phyloP scores from a whole-genome alignment of 73 alveolate species.

The Paramecium sonneborni region DNA sequence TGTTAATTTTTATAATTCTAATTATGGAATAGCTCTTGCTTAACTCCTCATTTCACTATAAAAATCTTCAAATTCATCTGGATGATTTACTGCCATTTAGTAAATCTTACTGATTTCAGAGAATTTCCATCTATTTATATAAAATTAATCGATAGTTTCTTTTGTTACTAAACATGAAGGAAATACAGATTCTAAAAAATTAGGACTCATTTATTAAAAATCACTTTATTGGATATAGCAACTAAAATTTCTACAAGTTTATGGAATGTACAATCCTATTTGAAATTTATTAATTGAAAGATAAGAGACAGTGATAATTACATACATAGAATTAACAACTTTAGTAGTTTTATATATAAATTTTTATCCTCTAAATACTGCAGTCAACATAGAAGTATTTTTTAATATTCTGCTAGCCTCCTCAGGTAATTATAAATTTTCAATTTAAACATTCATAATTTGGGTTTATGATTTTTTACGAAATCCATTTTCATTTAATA shows the following conservation, averaged over 20 bases:
- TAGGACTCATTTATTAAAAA: conserved; percentile 2
- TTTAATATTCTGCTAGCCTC: conserved; percentile 9
- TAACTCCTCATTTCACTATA: neutral
- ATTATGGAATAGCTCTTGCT: conserved; percentile 8
- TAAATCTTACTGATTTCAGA: conserved; percentile 19
- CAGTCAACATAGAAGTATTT: conserved; percentile 19
- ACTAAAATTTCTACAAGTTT: conserved; percentile 20
- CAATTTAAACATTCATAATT: conserved; percentile 7
- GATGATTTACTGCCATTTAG: neutral
- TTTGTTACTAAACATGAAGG: conserved; percentile 10
- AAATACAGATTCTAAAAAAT: conserved; percentile 16
- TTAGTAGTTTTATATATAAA: conserved; percentile 24
- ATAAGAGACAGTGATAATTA: neutral
- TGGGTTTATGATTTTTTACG: neutral
- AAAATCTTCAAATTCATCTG: conserved; percentile 53
- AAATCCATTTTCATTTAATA: neutral
- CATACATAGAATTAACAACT: neutral
- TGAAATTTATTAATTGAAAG: neutral
- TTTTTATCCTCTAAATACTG: conserved; percentile 45
- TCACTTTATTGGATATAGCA: conserved; percentile 14
- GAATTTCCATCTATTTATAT: conserved; percentile 48
- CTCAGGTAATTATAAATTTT: neutral
- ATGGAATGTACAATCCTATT: conserved; percentile 11
- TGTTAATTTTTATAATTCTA: conserved; percentile 25
- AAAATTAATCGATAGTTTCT: neutral